These are phyloP conservation scores for Glycine tomentella DNA, from an alignment of 306 rosid genomes.

Conservation along the genomic window DNA sequence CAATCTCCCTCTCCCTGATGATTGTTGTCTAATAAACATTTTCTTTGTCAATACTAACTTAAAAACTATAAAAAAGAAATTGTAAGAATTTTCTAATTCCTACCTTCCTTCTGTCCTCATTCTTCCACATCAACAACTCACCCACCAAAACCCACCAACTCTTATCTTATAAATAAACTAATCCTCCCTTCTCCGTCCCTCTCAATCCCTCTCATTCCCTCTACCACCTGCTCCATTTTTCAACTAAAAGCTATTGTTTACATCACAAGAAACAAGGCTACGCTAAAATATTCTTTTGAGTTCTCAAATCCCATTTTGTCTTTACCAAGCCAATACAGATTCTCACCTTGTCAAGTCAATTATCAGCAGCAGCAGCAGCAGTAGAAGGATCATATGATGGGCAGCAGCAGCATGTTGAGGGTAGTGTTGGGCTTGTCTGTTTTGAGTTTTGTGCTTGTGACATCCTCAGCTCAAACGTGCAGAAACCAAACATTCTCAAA, in stretches of 20 bases:
- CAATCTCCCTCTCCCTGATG: too few relatives aligned
- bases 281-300: too few relatives aligned
- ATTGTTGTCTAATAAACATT: too few relatives aligned
- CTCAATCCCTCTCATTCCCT: background rate
- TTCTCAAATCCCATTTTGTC: too few relatives aligned
- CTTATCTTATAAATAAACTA: conserved; percentile 45
- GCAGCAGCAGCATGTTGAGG: conserved; percentile 28
- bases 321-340: too few relatives aligned
- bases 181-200: background rate
- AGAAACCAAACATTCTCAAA: conserved; percentile 49
- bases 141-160: conserved; percentile 49
- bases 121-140: background rate
- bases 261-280: conserved; percentile 34
- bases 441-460: conserved; percentile 39
- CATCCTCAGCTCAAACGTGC: conserved; percentile 71
- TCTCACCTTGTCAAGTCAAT: too few relatives aligned
- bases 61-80: background rate
- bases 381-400: too few relatives aligned
- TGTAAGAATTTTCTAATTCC: background rate
- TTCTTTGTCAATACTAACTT: background rate
- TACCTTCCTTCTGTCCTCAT: background rate
- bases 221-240: conserved; percentile 38
- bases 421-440: conserved; percentile 44
- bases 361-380: background rate
- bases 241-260: background rate